These are phyloP conservation scores for Phialemoniopsis sp. DNA, from an alignment of 2,329 filamentous ascomycete genomes.

Conservation along the genomic window DNA sequence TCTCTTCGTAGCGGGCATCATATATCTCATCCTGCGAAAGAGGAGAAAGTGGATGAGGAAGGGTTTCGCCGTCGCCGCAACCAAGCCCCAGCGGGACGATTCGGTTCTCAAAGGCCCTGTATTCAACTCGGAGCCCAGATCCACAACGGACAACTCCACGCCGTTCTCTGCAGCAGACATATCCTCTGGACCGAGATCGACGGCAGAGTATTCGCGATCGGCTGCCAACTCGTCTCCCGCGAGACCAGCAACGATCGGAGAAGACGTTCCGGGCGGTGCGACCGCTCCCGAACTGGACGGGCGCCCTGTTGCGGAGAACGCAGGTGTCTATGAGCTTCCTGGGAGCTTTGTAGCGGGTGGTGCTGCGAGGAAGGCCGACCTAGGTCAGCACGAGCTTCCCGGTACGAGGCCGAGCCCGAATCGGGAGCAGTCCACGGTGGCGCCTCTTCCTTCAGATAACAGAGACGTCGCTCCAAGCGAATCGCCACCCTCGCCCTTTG, in stretches of 20 bases:
- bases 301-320: conserved; percentile 7
- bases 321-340: conserved; percentile 19
- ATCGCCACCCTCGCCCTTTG: too few species aligned
- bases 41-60: conserved; percentile 13
- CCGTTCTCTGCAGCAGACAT: conserved; percentile 14
- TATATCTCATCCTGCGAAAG: conserved; percentile 12
- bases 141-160: conserved; percentile 13
- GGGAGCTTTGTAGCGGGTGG: conserved; percentile 12
- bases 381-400: too few species aligned
- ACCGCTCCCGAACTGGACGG: conserved; percentile 10
- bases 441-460: too few species aligned
- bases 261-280: neutral
- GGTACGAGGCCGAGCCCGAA: too few species aligned
- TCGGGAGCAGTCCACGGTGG: too few species aligned
- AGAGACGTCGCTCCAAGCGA: too few species aligned
- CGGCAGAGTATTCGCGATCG: conserved; percentile 5
- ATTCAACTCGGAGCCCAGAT: conserved; percentile 15
- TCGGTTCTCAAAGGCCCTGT: conserved; percentile 21
- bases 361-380: neutral
- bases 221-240: conserved; percentile 3
- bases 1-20: conserved; percentile 8
- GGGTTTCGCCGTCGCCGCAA: conserved; percentile 9
- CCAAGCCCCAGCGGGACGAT: conserved; percentile 15
- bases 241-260: conserved; percentile 1
- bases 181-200: conserved; percentile 8